Base-by-base conservation (phyloP, 2,329 filamentous ascomycete species). In the Rosellinia necatrix region DNA sequence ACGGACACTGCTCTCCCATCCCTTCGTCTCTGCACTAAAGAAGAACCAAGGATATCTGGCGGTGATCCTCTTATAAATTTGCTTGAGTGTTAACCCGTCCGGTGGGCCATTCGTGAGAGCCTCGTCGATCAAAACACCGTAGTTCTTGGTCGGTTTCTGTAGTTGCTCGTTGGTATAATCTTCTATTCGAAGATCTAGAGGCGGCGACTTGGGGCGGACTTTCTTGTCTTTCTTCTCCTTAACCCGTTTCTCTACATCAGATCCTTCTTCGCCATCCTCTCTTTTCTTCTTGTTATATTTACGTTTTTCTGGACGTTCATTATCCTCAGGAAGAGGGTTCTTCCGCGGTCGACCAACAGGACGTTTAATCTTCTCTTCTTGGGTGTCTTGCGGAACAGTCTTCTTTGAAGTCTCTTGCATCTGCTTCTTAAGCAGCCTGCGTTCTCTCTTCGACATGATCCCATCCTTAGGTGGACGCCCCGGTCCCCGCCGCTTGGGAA, bases 381-480 rank as follows among this genome's bases (percentile, higher is more conserved):
- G 74, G 4, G 76, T 75, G 13, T 74, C 73, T 56, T 78, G 78
- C 6, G 79, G 77, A 27, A 78, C 63, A 4, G 77, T 80, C 67
- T 83, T 81, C 71, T 80, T 81, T 19, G 78, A 78, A 63, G 72
- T 72, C 58, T 82, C 81, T 60, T 79, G 76, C 35, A 75, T 72
- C 57, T 80, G 76, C 70, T 87, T 88, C 73, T 87, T 84, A 6
- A 86, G 79, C 43, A 85, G 71, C 15, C 84, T 79, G 63, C 87
- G 81, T 66, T 92, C 87, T 53, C 90, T 80, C 73, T 92, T 92
- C 1, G 89, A 92, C 84, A 92, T 90, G 68, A 91, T 82, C 24
- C 90, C 90, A 66, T 92, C 89, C 75, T 92, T 92, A 0, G 90
- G 90, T 17, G 90, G 90, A 49, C 90, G 78, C n/a, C 90, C 90